phyloP scores from a whole-genome alignment of 371 early-diverging fungal species.

The Gilbertella persicaria region DNA sequence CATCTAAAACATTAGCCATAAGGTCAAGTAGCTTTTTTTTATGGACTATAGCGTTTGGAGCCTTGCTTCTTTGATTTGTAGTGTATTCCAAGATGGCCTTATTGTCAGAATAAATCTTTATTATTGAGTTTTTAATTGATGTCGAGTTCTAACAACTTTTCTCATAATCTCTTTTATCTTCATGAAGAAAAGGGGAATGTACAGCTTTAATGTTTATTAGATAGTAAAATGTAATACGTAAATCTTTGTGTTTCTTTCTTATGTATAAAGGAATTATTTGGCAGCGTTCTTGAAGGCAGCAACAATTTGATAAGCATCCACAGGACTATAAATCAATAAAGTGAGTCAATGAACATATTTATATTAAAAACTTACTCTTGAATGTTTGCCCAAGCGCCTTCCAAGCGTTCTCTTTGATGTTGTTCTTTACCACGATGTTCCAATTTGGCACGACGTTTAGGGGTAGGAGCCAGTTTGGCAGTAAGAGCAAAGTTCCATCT shows the following conservation, averaged over 20 bases:
- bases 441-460: constrained; percentile 59
- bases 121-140: no score
- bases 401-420: constrained; percentile 34
- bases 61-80: no score
- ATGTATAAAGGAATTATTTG: background rate
- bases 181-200: no score
- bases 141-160: no score
- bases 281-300: constrained; percentile 25
- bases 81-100: no score
- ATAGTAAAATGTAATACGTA: no score
- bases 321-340: constrained; percentile 14
- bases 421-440: constrained; percentile 46
- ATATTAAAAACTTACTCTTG: constrained; percentile 14
- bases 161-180: no score
- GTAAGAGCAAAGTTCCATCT: constrained; percentile 69
- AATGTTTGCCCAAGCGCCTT: constrained; percentile 27
- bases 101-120: no score
- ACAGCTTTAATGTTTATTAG: no score
- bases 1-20: no score
- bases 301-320: constrained; percentile 27
- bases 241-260: background rate
- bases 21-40: no score
- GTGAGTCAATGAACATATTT: background rate
- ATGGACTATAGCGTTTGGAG: no score
- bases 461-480: constrained; percentile 70